Evolutionary conservation across 306 rosid species (phyloP).

Genomic region (Senna siamea): DNA sequence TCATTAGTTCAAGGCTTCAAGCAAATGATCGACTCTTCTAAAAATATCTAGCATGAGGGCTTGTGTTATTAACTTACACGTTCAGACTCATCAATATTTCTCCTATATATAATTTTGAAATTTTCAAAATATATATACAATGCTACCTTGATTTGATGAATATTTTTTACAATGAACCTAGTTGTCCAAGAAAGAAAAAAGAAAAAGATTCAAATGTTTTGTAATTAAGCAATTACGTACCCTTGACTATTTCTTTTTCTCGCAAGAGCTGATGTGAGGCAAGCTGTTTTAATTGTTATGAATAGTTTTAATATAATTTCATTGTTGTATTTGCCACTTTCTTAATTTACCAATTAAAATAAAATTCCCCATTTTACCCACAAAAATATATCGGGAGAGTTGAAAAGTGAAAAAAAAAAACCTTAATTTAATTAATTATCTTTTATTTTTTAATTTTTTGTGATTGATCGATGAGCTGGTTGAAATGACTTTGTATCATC

Average conservation of each 20-base stretch:
- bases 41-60: conserved; percentile 10
- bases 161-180: neutral
- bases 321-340: neutral
- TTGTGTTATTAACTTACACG: neutral
- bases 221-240: neutral
- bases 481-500: too few species aligned
- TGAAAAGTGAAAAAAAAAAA: too few species aligned
- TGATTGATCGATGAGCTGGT: neutral
- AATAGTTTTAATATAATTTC: neutral
- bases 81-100: too few species aligned
- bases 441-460: too few species aligned
- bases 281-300: neutral
- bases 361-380: conserved; percentile 4
- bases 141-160: neutral
- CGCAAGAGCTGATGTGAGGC: neutral
- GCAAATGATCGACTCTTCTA: neutral
- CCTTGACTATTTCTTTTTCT: conserved; percentile 5
- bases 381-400: too few species aligned
- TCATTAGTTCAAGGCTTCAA: conserved; percentile 21
- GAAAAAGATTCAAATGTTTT: neutral
- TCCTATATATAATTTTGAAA: neutral
- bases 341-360: neutral
- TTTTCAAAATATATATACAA: too few species aligned
- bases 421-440: too few species aligned
- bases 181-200: neutral